Base-by-base conservation (phyloP, 192 early-diverging fungal species). In the Coemansia sp. region DNA sequence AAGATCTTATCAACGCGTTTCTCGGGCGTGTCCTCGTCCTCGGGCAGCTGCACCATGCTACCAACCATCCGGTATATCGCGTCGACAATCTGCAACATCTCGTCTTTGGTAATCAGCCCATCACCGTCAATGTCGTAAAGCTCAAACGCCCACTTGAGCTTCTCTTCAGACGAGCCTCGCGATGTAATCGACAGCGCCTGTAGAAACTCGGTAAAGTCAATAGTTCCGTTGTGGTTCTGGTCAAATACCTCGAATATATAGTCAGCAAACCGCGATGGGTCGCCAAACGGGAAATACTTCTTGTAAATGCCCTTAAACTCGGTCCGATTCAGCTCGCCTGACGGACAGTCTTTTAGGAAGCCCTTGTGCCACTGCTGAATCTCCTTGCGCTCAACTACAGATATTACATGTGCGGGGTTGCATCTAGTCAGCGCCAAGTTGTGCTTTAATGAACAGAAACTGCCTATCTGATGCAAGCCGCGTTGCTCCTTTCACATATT, bases 331-430 rank as follows among this genome's bases (percentile, higher is more conserved):
- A 98, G 84, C 69, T 88, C 78, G 23, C 95, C 95, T 6, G 83
- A 78, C 7, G 95, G 95, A 63, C 93, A 95, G 66, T 95, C 94
- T 76, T 93, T 94, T 49, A 94, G 81, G 66, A 97, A 97, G 15
- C 94, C 93, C 74, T 94, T 94, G 82, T 95, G 91, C 95, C 95
- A 97, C 85, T 93, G 90, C 71, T 94, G 91, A 47, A 97, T 86
- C 69, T 97, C 95, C 66, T 91, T 95, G 73, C 93, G 93, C 77
- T 97, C 90, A 59, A 95, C 76, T 79, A 79, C 68, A 78, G 14
- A 23, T 21, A 23, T 14, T n/a, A 3, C 23, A 22, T 38, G 23
- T 42, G 26, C 42, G 26, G 20, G 38, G 57, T 6, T 59, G 21
- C 15, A 19, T 14, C 11, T 28, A 6, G 10, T 38, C 5, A 15